These are phyloP conservation scores for Fusarium haematococcum DNA, from an alignment of 2,329 filamentous ascomycete species.

Conservation along the genomic window DNA sequence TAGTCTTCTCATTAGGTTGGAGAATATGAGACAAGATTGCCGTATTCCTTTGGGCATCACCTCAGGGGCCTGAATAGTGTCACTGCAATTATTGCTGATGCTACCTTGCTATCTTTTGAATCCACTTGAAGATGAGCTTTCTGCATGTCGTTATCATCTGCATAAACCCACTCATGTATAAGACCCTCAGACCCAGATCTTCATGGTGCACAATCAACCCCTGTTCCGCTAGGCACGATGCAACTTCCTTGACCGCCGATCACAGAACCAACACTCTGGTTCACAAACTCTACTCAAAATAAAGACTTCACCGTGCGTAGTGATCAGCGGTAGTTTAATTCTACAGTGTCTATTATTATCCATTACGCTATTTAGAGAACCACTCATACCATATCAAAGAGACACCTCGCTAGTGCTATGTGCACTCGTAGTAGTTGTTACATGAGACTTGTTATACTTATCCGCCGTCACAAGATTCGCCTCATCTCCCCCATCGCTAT, in stretches of 20 bases:
- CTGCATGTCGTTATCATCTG: not conserved
- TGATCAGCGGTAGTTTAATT: not conserved
- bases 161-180: not conserved
- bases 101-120: not conserved
- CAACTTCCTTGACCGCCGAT: not conserved
- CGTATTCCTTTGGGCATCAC: not conserved
- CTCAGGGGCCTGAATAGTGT: not conserved
- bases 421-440: slow-evolving; percentile 23
- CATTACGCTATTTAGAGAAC: not conserved
- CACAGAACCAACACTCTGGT: not conserved
- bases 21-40: not conserved
- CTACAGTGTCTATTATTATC: not conserved
- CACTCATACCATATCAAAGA: not conserved
- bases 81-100: not conserved
- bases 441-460: slow-evolving; percentile 21
- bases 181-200: not conserved
- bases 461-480: slow-evolving; percentile 28
- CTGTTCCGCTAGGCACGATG: not conserved
- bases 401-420: slow-evolving; percentile 21
- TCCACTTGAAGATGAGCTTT: not conserved
- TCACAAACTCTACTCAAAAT: not conserved
- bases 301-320: not conserved
- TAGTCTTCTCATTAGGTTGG: not conserved
- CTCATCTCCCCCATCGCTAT: slow-evolving; percentile 40
- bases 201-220: not conserved